Evolutionary conservation across 768 basidiomycete species (phyloP), one percentile per base, ranked within the genome.

Genomic region (button mushroom (Agaricus bisporus)): DNA sequence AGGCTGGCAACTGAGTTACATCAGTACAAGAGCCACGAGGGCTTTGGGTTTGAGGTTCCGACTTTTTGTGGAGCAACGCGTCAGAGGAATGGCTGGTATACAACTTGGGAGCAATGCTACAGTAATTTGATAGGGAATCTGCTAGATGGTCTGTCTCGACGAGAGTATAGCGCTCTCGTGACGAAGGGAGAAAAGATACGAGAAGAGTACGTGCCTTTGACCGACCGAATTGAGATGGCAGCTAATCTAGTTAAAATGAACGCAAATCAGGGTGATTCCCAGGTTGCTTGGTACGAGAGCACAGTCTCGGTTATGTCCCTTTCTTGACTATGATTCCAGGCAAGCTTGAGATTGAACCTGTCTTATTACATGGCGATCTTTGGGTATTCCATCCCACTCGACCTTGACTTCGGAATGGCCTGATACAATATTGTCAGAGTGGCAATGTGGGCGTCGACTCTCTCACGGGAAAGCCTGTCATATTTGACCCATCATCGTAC

Each of bases 401-500:
- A 22, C 37, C 39, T 51, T 38, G 29, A 11, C 38, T 18, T 32
- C 9, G 9, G 7, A 64, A 35, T 35, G 51, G 22, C 54, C 46
- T 48, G 52, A 48, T 41, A 39, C 44, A 51, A 51, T 38, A 8
- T 18, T 36, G 32, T 20, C 32, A 89, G 88, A 86, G 83, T 54
- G 88, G 88, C 6, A 91, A 90, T 63, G 80, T 75, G 3, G 88
- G 89, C 7, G 71, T 78, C 20, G 83, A 88, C 56, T 63, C 61
- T 36, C 49, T 54, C 20, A 80, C 73, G 5, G 79, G 77, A 4
- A 65, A 81, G 49, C 86, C 89, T 0, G 68, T 88, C 1, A 83
- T 91, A 39, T 91, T 82, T 58, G 88, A 91, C 60, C 87, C 88
- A 2, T 82, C 88, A 2, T 86, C 86, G 4, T 87, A 82, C 62